Evolutionary conservation across 2,329 filamentous ascomycete genomes (phyloP).

Genomic region (Aspergillus sp.): DNA sequence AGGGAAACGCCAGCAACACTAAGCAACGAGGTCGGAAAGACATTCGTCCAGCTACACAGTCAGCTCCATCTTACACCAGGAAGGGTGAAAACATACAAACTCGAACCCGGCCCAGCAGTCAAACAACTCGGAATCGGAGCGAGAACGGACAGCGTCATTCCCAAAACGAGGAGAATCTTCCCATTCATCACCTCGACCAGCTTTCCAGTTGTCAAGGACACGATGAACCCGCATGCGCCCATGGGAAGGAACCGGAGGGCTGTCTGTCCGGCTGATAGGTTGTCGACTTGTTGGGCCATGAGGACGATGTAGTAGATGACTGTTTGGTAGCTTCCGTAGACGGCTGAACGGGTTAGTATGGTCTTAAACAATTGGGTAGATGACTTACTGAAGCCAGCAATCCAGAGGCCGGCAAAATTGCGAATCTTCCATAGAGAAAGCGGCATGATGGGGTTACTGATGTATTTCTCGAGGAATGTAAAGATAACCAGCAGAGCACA

Average conservation of each 20-base stretch:
- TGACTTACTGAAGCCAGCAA: constrained; percentile 37
- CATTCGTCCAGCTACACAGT: constrained; percentile 32
- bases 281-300: constrained; percentile 36
- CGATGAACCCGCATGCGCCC: constrained; percentile 35
- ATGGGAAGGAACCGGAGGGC: constrained; percentile 40
- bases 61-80: neutral
- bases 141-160: constrained; percentile 30
- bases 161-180: constrained; percentile 31
- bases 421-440: constrained; percentile 42
- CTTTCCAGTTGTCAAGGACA: constrained; percentile 30
- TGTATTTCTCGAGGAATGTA: constrained; percentile 39
- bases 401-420: constrained; percentile 44
- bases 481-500: constrained; percentile 36
- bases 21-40: constrained; percentile 35
- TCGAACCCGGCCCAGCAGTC: constrained; percentile 15
- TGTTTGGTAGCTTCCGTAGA: constrained; percentile 40
- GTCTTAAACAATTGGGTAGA: fast-evolving
- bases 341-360: constrained; percentile 21
- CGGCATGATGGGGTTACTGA: constrained; percentile 43
- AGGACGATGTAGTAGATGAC: constrained; percentile 41
- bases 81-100: constrained; percentile 15
- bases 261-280: constrained; percentile 34
- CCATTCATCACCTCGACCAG: constrained; percentile 35
- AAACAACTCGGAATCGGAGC: constrained; percentile 32
- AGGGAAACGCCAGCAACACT: constrained; percentile 38